Base-by-base conservation (phyloP, 106 monocot genomes). In the Iris macrosiphon region DNA sequence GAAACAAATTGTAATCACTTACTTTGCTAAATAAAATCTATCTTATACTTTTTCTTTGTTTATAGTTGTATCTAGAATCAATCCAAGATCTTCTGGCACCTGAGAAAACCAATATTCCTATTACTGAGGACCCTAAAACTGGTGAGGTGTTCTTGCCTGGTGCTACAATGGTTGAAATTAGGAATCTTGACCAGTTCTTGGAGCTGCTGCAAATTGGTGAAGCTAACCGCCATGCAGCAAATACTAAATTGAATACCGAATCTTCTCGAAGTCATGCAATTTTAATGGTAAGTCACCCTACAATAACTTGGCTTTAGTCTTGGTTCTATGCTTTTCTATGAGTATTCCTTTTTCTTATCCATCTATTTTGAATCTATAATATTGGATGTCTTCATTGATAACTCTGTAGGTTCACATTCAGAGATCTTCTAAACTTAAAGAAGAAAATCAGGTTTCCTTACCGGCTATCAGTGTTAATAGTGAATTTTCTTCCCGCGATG, bases 191-290 rank as follows among this genome's bases (percentile, higher is more conserved):
- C 29, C 79, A 83, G 41, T 79, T 88, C 46, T 25, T 78, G 13
- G 70, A 88, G 43, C 49, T 88, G 33, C 43, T 88, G 37, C 88
- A 73, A 70, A 40, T 70, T 66, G 88, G 82, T 40, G 88, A 82
- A 72, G 54, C 72, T 61, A 82, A 88, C 50, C 74, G 88, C 4
- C 63, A 70, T 82, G 79, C 79, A 45, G 71, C 88, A 27, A 88
- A 88, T 72, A 83, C 88, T 30, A 88, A 79, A 52, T 39, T 88
- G 31, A 88, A 88, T 45, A 88, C 88, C 24, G 82, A 88, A 58
- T 88, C 88, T 55, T 88, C 88, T 60, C 63, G 88, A 62, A 88
- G 88, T 62, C 88, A 88, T 63, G 88, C 88, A 9, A 82, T 88
- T 45, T 45, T 88, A 45, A 59, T 70, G 72, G 87, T 86, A 7